Conservation (phyloP, 2,329 filamentous ascomycete genomes). For the Stemphylium beticola region DNA sequence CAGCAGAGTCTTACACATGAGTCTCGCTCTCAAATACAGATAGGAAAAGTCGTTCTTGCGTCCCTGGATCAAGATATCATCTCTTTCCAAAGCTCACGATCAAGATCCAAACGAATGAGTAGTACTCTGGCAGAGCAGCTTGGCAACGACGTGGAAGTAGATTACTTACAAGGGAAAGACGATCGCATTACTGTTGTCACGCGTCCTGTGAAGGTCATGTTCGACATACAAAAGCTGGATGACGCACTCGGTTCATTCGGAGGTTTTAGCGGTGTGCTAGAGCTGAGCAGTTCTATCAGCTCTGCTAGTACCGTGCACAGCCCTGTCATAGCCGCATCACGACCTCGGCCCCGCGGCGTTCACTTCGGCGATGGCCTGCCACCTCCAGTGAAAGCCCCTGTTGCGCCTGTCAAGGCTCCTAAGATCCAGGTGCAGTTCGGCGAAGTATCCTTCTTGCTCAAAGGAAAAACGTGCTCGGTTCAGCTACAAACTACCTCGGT, state of each 20-base stretch:
- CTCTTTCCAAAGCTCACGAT: conserved; percentile 53
- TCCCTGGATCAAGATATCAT: conserved; percentile 59
- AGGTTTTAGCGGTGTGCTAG: conserved; percentile 87
- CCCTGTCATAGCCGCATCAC: conserved; percentile 40
- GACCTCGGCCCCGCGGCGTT: conserved; percentile 55
- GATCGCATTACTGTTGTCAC: conserved; percentile 69
- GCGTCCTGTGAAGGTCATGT: conserved; percentile 73
- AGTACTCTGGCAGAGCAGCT: conserved; percentile 31
- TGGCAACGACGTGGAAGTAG: conserved; percentile 41
- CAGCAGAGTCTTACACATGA: conserved; percentile 25
- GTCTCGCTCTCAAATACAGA: conserved; percentile 31
- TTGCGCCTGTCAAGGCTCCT: conserved; percentile 24
- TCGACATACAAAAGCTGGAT: conserved; percentile 82
- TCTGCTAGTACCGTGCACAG: conserved; percentile 66
- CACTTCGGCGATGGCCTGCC: conserved; percentile 61
- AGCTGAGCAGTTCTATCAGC: conserved; percentile 82
- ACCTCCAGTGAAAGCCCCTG: conserved; percentile 15
- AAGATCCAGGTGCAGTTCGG: conserved; percentile 81
- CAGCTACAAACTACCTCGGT: conserved; percentile 78
- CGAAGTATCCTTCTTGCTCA: conserved; percentile 76
- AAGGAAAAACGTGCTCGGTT: conserved; percentile 78
- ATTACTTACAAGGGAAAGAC: conserved; percentile 39
- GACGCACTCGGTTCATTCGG: conserved; percentile 89
- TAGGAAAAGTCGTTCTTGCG: conserved; percentile 55
- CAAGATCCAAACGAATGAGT: conserved; percentile 34